phyloP scores from a whole-genome alignment of 2,329 filamentous ascomycete species.

The Trichoderma cornu-damae region DNA sequence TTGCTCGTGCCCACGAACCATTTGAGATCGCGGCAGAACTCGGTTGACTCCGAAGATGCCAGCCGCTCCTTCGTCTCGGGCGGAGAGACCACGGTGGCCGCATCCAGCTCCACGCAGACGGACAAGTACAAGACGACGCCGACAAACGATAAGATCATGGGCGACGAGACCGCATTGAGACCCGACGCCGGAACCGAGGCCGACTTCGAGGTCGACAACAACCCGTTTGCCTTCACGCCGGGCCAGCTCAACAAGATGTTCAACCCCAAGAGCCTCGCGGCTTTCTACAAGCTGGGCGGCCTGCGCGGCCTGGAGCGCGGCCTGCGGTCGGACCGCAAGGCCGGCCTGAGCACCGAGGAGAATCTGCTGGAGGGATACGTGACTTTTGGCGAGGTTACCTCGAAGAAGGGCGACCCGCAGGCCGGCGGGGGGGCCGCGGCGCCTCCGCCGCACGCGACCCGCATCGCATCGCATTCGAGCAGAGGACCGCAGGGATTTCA shows the following conservation, averaged over 20 bases:
- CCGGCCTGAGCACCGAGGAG: constrained; percentile 76
- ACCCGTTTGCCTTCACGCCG: constrained; percentile 79
- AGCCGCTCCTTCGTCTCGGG: constrained; percentile 55
- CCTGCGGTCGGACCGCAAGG: constrained; percentile 63
- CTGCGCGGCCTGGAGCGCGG: constrained; percentile 73
- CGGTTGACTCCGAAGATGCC: constrained; percentile 62
- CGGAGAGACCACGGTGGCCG: constrained; percentile 56
- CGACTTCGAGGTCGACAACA: constrained; percentile 71
- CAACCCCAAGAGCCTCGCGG: constrained; percentile 80
- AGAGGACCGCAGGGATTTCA: constrained; percentile 21
- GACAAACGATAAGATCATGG: constrained; percentile 53
- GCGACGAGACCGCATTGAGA: constrained; percentile 62
- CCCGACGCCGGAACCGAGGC: constrained; percentile 71
- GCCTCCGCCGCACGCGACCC: not conserved
- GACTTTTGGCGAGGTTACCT: constrained; percentile 65
- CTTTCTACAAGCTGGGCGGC: constrained; percentile 77
- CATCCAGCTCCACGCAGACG: constrained; percentile 40
- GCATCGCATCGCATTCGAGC: not conserved
- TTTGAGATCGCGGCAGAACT: constrained; percentile 60
- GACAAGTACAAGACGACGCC: constrained; percentile 37
- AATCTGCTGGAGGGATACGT: constrained; percentile 58
- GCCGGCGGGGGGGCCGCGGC: constrained; percentile 32
- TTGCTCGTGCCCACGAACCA: constrained; percentile 59
- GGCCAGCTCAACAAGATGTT: constrained; percentile 83
- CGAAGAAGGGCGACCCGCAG: constrained; percentile 33